Evolutionary conservation across 1,139 yeast species (phyloP).

Genomic region (Wickerhamomyces sp.): DNA sequence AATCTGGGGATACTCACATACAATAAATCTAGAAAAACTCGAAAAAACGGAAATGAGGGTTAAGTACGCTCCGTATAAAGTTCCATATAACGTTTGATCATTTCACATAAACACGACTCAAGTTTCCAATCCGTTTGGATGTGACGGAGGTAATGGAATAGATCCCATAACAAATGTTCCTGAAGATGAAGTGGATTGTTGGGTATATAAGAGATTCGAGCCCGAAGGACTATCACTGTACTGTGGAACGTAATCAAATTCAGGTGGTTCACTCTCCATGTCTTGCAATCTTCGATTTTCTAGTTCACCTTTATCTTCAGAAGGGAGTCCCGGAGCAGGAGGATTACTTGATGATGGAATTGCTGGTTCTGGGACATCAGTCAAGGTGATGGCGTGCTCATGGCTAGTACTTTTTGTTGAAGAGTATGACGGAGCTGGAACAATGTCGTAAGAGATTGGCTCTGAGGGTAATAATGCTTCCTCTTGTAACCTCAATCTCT

Average conservation of each 20-base stretch:
- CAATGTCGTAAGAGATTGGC: constrained; percentile 28
- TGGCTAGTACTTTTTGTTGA: background rate
- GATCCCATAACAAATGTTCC: too few species aligned
- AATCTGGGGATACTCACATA: too few species aligned
- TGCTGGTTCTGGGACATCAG: background rate
- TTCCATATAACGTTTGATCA: too few species aligned
- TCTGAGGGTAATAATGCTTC: constrained; percentile 58
- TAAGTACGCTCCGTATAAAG: too few species aligned
- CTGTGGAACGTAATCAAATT: constrained; percentile 25
- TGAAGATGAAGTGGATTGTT: background rate
- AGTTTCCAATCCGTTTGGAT: too few species aligned
- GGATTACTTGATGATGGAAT: background rate
- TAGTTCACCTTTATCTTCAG: constrained; percentile 31
- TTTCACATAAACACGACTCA: background rate
- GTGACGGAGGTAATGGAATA: too few species aligned
- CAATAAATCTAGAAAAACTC: too few species aligned
- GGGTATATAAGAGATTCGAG: background rate
- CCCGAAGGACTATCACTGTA: constrained; percentile 10
- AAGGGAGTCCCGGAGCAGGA: background rate
- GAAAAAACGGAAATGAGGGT: too few species aligned
- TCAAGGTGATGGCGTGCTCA: background rate
- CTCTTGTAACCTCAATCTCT: constrained; percentile 47
- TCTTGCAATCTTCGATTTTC: constrained; percentile 28
- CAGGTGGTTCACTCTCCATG: constrained; percentile 34
- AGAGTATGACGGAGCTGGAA: constrained; percentile 20